These are phyloP conservation scores for Claviceps humidiphila DNA, from an alignment of 2,329 filamentous ascomycete species.

Conservation along the genomic window DNA sequence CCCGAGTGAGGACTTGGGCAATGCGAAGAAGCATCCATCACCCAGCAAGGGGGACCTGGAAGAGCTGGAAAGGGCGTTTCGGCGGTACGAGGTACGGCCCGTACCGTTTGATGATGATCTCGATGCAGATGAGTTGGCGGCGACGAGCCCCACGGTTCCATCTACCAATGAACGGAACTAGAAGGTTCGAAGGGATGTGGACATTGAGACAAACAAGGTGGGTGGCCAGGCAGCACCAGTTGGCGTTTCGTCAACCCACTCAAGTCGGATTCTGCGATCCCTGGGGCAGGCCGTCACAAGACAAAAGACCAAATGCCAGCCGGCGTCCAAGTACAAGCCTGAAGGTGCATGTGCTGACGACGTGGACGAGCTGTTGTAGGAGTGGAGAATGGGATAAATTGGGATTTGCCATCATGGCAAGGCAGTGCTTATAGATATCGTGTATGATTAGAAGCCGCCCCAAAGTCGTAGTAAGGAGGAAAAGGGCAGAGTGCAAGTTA, in stretches of 20 bases:
- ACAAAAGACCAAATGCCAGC: background rate
- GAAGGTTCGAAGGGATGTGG: background rate
- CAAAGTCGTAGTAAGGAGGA: no score
- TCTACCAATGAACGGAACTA: conserved; percentile 17
- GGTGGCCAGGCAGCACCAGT: background rate
- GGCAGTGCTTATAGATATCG: no score
- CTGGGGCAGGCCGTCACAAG: background rate
- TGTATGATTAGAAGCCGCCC: no score
- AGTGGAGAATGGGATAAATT: background rate
- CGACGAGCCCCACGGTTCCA: conserved; percentile 5
- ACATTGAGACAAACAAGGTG: background rate
- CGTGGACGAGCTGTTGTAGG: conserved; percentile 3
- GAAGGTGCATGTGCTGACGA: conserved; percentile 1
- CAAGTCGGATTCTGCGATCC: background rate
- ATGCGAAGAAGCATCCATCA: conserved; percentile 31
- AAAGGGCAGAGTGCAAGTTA: no score
- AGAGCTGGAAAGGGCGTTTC: conserved; percentile 23
- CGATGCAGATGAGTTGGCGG: conserved; percentile 20
- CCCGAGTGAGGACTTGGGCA: conserved; percentile 4
- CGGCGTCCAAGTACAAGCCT: conserved; percentile 1
- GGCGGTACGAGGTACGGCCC: conserved; percentile 16
- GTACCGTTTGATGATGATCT: conserved; percentile 10
- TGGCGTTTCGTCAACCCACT: background rate
- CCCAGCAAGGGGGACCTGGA: conserved; percentile 29
- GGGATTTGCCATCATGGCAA: no score